Evolutionary conservation across 2,329 filamentous ascomycete genomes (phyloP).

Genomic region (Hypoxylon sp.): DNA sequence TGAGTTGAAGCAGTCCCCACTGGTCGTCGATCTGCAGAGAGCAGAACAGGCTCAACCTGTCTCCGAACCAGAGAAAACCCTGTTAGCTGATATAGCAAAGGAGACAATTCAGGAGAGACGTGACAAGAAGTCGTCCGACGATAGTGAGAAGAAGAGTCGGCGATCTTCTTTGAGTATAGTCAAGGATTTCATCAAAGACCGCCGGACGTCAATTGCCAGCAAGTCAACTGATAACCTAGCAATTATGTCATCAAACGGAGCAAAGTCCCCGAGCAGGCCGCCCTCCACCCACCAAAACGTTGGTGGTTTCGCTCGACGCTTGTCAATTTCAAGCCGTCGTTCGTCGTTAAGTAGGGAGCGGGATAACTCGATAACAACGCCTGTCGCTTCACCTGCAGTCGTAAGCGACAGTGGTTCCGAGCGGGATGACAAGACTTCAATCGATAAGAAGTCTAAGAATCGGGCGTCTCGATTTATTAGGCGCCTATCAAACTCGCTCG

Average conservation of each 20-base stretch:
- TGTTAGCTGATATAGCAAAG: conserved; percentile 52
- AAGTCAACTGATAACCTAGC: conserved; percentile 62
- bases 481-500: conserved; percentile 68
- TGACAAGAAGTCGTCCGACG: conserved; percentile 55
- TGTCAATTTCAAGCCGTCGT: conserved; percentile 73
- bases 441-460: conserved; percentile 62
- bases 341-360: conserved; percentile 66
- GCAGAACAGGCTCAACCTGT: conserved; percentile 51
- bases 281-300: conserved; percentile 61
- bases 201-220: conserved; percentile 63
- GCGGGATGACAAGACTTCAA: conserved; percentile 60
- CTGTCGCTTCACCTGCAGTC: conserved; percentile 57
- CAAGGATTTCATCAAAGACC: conserved; percentile 72
- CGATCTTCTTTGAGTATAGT: conserved; percentile 72
- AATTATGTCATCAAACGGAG: conserved; percentile 51
- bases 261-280: conserved; percentile 62
- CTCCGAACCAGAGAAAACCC: conserved; percentile 48
- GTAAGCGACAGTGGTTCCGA: conserved; percentile 62
- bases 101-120: conserved; percentile 64
- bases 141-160: conserved; percentile 58
- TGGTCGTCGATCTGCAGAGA: conserved; percentile 69
- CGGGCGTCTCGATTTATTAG: conserved; percentile 71
- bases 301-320: conserved; percentile 67
- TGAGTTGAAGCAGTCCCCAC: conserved; percentile 70
- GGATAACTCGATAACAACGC: conserved; percentile 46